Percentiles rank a stretch among this genome's conserved stretches.
Conservation (phyloP, 1,139 yeast genomes). For the Yamadazyma atmosphaerica region DNA sequence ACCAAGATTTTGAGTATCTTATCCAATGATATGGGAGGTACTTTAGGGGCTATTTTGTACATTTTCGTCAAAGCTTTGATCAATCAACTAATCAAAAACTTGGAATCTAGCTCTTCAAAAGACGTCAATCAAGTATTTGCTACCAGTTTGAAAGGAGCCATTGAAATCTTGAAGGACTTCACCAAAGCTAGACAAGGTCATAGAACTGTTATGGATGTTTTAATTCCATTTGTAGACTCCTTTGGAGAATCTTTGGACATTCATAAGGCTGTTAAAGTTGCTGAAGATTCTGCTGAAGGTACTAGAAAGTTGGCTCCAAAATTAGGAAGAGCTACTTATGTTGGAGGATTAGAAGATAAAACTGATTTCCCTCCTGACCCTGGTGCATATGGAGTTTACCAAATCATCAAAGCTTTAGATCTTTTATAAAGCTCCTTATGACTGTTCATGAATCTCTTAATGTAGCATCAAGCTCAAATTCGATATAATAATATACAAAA, state of each 20-base stretch:
- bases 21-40: slow-evolving; percentile 56
- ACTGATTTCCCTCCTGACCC: slow-evolving; percentile 43
- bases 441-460: not conserved
- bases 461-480: too few relatives aligned
- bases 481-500: not conserved
- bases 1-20: slow-evolving; percentile 39
- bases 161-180: slow-evolving; percentile 37
- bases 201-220: slow-evolving; percentile 54
- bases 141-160: slow-evolving; percentile 27
- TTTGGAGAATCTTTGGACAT: slow-evolving; percentile 27
- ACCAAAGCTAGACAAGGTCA: slow-evolving; percentile 53
- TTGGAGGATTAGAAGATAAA: slow-evolving; percentile 29
- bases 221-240: slow-evolving; percentile 45
- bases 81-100: slow-evolving; percentile 27
- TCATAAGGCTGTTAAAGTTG: slow-evolving; percentile 30
- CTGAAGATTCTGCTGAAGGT: slow-evolving; percentile 40
- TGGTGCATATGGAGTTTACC: slow-evolving; percentile 38
- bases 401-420: slow-evolving; percentile 21
- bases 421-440: slow-evolving; percentile 1
- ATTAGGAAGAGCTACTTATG: slow-evolving; percentile 50
- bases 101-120: slow-evolving; percentile 7
- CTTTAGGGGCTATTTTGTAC: slow-evolving; percentile 50
- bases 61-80: slow-evolving; percentile 47
- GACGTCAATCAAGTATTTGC: slow-evolving; percentile 24
- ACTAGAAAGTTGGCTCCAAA: slow-evolving; percentile 42